A percentile compares a stretch with the other conserved stretches of the same genome.
Conservation (phyloP, 441 rosid species). For the Mallotus japonicus region DNA sequence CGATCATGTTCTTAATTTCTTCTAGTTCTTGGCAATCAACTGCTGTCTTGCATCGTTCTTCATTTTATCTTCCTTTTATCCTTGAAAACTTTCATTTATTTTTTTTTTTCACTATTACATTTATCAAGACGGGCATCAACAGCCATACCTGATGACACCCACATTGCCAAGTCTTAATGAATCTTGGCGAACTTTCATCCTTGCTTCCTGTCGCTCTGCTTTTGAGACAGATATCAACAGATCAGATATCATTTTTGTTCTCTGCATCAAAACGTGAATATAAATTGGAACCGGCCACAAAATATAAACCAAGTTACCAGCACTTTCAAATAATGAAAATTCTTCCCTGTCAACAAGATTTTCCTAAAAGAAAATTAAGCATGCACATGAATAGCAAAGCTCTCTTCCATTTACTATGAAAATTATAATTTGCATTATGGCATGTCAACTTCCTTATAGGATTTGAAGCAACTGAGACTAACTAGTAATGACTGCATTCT, state of each 20-base stretch:
- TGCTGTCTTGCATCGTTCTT: background rate
- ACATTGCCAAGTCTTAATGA: constrained; percentile 97
- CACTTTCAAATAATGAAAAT: constrained; percentile 5
- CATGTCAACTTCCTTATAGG: background rate
- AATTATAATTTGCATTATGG: background rate
- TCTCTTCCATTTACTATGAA: background rate
- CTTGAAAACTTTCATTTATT: background rate
- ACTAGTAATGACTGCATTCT: background rate
- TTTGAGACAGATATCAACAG: constrained; percentile 93
- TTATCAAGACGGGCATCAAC: constrained; percentile 16
- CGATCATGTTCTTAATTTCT: background rate
- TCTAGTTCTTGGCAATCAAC: background rate
- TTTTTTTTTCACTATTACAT: constrained; percentile 11
- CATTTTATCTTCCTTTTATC: background rate
- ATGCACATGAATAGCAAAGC: constrained; percentile 12
- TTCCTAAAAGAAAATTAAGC: constrained; percentile 9
- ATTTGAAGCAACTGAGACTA: constrained; percentile 1
- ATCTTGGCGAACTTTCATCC: constrained; percentile 92
- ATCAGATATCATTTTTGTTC: constrained; percentile 88
- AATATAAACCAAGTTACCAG: background rate
- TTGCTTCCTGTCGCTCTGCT: constrained; percentile 96
- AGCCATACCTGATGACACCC: constrained; percentile 80
- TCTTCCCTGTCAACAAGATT: constrained; percentile 7
- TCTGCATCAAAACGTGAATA: constrained; percentile 49
- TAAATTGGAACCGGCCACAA: constrained; percentile 11